phyloP scores from a whole-genome alignment of 352 stramenopile genomes.

The Blastocystis sp. region DNA sequence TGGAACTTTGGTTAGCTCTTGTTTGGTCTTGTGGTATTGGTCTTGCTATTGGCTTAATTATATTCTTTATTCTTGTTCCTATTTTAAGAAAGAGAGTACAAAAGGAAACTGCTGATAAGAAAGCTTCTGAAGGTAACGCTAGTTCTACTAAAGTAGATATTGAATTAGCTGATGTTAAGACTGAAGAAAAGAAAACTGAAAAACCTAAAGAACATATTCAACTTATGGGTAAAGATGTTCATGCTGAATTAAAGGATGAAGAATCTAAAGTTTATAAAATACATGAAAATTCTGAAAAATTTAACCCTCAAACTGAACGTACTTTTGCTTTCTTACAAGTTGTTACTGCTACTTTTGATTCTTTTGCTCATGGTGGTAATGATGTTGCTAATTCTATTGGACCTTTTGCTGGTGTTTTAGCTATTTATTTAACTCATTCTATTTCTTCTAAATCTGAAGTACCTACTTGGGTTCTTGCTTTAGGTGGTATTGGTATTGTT shows the following conservation, averaged over 20 bases:
- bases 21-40: constrained; percentile 34
- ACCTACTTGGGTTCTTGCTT: constrained; percentile 51
- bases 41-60: constrained; percentile 9
- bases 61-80: constrained; percentile 34
- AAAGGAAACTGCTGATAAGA: constrained; percentile 8
- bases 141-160: background rate
- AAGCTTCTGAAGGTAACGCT: background rate
- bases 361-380: constrained; percentile 57
- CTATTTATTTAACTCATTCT: constrained; percentile 46
- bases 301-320: constrained; percentile 45
- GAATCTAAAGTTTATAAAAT: constrained; percentile 41
- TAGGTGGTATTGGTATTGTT: constrained; percentile 49
- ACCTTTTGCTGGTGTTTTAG: constrained; percentile 49
- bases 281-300: constrained; percentile 42
- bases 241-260: constrained; percentile 41
- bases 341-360: constrained; percentile 52
- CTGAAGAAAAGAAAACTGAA: background rate
- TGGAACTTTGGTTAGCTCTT: constrained; percentile 3
- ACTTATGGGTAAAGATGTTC: constrained; percentile 39
- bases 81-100: constrained; percentile 8
- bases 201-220: background rate
- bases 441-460: constrained; percentile 37
- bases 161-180: background rate
- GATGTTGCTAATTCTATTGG: constrained; percentile 58
- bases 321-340: constrained; percentile 55